Base-by-base conservation (phyloP, 179 eudicot species). In the Gypsophila paniculata region DNA sequence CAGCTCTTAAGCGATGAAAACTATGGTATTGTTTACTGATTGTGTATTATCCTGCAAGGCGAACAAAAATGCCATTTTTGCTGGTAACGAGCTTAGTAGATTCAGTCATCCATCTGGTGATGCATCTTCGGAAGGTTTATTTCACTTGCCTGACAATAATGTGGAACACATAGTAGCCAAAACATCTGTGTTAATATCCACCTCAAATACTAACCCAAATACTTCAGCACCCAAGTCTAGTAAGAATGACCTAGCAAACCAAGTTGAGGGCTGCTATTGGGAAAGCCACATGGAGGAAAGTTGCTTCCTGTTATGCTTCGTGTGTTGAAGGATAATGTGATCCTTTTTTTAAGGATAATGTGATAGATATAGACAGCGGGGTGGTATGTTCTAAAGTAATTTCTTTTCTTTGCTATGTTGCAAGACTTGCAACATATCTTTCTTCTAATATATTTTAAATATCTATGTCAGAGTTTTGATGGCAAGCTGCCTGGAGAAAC, bases 91-190 rank as follows among this genome's bases (percentile, higher is more conserved):
- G 81, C 84, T 90, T 11, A 87, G 88, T 81, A 87, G 84, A 83
- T 95, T 92, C 72, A 95, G 96, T 84, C 97, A 95, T 79, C 82
- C 93, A 46, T 97, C 96, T 61, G 91, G 89, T 25, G 99, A 95
- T 87, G 95, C 97, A 72, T 91, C 88, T 57, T 81, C 90, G 84
- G 99, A 95, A 73, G 97, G 92, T 76, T 83, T 95, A 69, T 92
- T 95, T 81, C 96, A 84, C 65, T 91, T 96, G 14, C 74, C 87
- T 65, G 90, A 87, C 73, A 91, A 77, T 67, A 83, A 36, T 63
- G 57, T 75, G 58, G 90, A 76, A 71, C 76, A 81, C 67, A 83
- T 55, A 29, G 74, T 69, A 13, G 80, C 82, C 81, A 89, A 82
- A 80, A 83, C 87, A 62, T 85, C 96, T 61, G 88, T 89, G 44